phyloP scores from a whole-genome alignment of 352 stramenopile genomes.

The Phytophthora megakarya region DNA sequence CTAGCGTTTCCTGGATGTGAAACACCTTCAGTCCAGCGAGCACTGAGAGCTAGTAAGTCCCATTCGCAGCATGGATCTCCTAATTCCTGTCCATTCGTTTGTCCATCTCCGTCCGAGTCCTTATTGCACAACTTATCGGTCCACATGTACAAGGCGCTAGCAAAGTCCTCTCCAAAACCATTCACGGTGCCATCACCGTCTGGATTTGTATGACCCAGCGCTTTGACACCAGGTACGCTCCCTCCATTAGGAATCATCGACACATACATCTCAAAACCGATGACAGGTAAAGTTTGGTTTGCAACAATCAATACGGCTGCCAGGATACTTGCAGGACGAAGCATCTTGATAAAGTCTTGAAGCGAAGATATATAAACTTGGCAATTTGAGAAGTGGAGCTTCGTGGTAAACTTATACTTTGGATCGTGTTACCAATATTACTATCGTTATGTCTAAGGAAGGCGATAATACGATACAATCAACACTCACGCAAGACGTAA shows the following conservation, averaged over 20 bases:
- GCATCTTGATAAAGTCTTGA: no score
- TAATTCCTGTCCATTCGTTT: slow-evolving; percentile 86
- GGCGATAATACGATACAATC: no score
- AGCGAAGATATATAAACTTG: no score
- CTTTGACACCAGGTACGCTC: slow-evolving; percentile 34
- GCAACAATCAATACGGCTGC: no score
- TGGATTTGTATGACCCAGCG: slow-evolving; percentile 43
- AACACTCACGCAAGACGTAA: no score
- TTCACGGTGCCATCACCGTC: slow-evolving; percentile 41
- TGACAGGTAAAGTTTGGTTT: no score
- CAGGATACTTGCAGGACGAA: no score
- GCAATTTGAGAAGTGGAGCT: no score
- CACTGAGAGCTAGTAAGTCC: slow-evolving; percentile 32
- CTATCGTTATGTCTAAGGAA: no score
- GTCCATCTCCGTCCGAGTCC: slow-evolving; percentile 81
- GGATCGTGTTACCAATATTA: no score
- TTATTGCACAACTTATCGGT: slow-evolving; percentile 59
- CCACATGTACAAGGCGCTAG: slow-evolving; percentile 23
- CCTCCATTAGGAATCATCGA: slow-evolving; percentile 38
- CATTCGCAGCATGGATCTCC: slow-evolving; percentile 81
- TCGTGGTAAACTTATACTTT: no score
- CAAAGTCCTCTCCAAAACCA: slow-evolving; percentile 26
- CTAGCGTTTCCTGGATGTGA: slow-evolving; percentile 40
- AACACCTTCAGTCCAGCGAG: slow-evolving; percentile 32
- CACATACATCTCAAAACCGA: no score